A percentile compares a stretch with the other conserved stretches of the same genome.
These are phyloP conservation scores for Adansonia madagascariensis DNA, from an alignment of 441 rosid genomes.

Conservation along the genomic window DNA sequence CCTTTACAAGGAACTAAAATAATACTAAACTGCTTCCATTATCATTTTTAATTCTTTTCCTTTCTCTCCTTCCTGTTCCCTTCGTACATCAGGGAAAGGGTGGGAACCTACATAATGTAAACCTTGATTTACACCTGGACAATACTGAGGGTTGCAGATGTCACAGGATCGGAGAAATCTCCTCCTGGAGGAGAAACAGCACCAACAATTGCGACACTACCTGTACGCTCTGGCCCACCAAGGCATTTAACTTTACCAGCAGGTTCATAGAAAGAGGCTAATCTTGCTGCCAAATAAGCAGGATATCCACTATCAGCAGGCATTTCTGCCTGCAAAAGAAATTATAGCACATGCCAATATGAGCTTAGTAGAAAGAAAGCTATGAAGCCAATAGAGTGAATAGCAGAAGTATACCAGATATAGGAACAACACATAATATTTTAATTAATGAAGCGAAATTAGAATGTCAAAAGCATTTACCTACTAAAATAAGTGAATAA, in stretches of 20 bases:
- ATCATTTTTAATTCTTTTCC: not conserved
- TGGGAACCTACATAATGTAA: conserved; percentile 15
- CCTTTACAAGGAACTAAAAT: not conserved
- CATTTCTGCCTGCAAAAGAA: conserved; percentile 89
- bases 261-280: conserved; percentile 83
- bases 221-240: conserved; percentile 95
- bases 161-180: conserved; percentile 73
- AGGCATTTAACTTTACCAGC: conserved; percentile 99
- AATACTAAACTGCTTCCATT: not conserved
- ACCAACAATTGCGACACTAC: conserved; percentile 99
- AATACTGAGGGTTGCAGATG: conserved; percentile 98
- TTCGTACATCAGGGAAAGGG: not conserved
- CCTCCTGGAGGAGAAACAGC: conserved; percentile 99
- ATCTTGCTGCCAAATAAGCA: conserved; percentile 96
- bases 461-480: not conserved
- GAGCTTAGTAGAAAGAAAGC: conserved; percentile 9
- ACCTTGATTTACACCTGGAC: conserved; percentile 69
- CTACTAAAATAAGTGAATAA: not conserved
- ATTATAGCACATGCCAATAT: conserved; percentile 23
- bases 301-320: conserved; percentile 99
- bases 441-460: not conserved
- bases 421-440: not conserved
- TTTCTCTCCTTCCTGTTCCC: not conserved
- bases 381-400: not conserved
- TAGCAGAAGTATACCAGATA: not conserved